A percentile compares a stretch with the other conserved stretches of the same genome.
Evolutionary conservation across 2,329 filamentous ascomycete genomes (phyloP).

Genomic region (Akanthomyces lecanii): DNA sequence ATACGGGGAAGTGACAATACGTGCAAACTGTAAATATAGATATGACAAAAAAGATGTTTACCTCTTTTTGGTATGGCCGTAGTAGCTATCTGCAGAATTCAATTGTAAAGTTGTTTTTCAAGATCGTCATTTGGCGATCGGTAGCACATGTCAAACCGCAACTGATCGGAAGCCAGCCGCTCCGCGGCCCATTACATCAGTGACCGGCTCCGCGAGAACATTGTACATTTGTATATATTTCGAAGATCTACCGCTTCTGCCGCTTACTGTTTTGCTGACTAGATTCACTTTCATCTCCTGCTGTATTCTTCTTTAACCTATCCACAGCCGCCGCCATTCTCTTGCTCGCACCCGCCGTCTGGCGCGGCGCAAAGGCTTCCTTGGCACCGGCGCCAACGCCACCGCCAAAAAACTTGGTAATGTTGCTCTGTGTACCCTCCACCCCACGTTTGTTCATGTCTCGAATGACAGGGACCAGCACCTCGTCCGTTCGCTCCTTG

Average conservation of each 20-base stretch:
- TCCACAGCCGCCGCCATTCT: slow-evolving; percentile 73
- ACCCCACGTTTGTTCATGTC: slow-evolving; percentile 88
- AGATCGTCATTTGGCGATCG: too few relatives aligned
- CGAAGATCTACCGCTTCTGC: neutral
- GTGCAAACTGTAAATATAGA: slow-evolving; percentile 30
- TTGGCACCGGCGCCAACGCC: slow-evolving; percentile 62
- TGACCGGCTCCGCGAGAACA: neutral
- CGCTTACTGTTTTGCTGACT: neutral
- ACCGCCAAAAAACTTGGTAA: slow-evolving; percentile 87
- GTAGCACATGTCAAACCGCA: neutral
- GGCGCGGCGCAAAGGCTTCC: slow-evolving; percentile 66
- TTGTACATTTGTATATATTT: neutral
- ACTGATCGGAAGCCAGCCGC: neutral
- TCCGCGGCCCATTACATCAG: neutral
- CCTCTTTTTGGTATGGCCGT: too few relatives aligned
- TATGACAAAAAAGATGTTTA: slow-evolving; percentile 23
- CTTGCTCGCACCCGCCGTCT: slow-evolving; percentile 60
- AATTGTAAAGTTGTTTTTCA: neutral
- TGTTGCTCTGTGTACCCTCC: slow-evolving; percentile 93
- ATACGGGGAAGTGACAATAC: neutral
- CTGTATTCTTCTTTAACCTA: slow-evolving; percentile 49
- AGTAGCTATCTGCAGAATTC: neutral
- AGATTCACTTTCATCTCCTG: neutral
- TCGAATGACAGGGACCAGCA: slow-evolving; percentile 88
- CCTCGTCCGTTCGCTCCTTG: slow-evolving; percentile 88